Conservation (phyloP, 2,329 filamentous ascomycete species). For the Pyricularia sp. region DNA sequence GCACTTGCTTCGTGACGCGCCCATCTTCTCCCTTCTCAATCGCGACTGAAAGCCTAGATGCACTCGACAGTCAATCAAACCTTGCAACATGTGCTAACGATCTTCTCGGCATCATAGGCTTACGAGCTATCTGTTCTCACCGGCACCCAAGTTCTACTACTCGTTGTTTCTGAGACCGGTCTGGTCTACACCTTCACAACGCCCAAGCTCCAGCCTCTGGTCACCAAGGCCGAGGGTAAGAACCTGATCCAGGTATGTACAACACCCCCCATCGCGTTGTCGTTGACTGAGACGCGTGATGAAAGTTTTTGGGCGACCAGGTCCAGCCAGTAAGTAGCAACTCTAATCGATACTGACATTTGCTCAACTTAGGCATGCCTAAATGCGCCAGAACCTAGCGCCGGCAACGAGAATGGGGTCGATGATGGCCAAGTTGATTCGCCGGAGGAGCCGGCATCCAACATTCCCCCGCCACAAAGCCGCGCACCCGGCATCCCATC, state of each 20-base stretch:
- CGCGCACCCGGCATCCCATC: slow-evolving; percentile 46
- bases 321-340: not conserved
- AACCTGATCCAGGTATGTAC: slow-evolving; percentile 88
- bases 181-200: slow-evolving; percentile 98
- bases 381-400: slow-evolving; percentile 85
- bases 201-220: slow-evolving; percentile 93
- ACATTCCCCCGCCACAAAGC: slow-evolving; percentile 58
- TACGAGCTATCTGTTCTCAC: slow-evolving; percentile 97
- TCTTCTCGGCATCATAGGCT: slow-evolving; percentile 39
- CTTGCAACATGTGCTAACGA: slow-evolving; percentile 7
- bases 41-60: not conserved
- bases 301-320: not conserved
- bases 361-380: slow-evolving; percentile 68
- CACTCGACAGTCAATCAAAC: not conserved
- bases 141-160: slow-evolving; percentile 90
- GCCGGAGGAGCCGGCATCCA: slow-evolving; percentile 75
- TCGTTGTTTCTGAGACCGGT: slow-evolving; percentile 95
- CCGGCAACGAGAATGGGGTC: slow-evolving; percentile 72
- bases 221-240: slow-evolving; percentile 98
- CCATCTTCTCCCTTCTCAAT: not conserved
- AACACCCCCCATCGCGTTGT: slow-evolving; percentile 15
- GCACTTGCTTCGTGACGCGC: not conserved
- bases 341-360: no score
- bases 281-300: slow-evolving; percentile 20
- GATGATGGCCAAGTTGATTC: slow-evolving; percentile 79